Evolutionary conservation across 192 early-diverging fungal genomes (phyloP).

Genomic region (Umbelopsis isabellina): DNA sequence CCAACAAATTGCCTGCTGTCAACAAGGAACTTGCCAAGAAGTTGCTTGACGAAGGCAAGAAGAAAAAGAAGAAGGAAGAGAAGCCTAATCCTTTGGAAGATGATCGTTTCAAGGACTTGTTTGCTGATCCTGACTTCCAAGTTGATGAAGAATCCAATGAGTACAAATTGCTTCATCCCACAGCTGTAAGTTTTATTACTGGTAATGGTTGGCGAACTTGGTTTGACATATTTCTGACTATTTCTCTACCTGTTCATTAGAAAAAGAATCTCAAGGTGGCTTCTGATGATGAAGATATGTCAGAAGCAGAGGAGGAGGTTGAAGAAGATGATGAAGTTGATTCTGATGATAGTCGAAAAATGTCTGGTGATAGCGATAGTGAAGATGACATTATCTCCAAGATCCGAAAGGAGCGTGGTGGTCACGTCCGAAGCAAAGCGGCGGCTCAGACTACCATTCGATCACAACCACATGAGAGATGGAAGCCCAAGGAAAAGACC

Average conservation of each 20-base stretch:
- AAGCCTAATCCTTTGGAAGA: slow-evolving; percentile 71
- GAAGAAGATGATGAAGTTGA: slow-evolving; percentile 31
- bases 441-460: slow-evolving; percentile 23
- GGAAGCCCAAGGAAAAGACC: slow-evolving; percentile 29
- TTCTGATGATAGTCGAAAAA: slow-evolving; percentile 30
- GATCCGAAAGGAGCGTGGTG: slow-evolving; percentile 40
- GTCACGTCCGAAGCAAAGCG: slow-evolving; percentile 26
- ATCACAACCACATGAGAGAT: slow-evolving; percentile 24
- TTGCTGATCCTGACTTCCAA: slow-evolving; percentile 90
- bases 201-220: background rate
- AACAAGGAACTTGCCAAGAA: slow-evolving; percentile 86
- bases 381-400: slow-evolving; percentile 45
- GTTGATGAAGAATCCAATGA: slow-evolving; percentile 83
- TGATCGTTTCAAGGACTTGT: slow-evolving; percentile 84
- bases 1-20: slow-evolving; percentile 88
- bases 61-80: slow-evolving; percentile 42
- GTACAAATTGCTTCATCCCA: slow-evolving; percentile 74
- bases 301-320: slow-evolving; percentile 24
- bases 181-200: slow-evolving; percentile 21
- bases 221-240: background rate
- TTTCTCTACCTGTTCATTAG: background rate
- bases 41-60: slow-evolving; percentile 56
- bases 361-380: slow-evolving; percentile 36
- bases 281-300: slow-evolving; percentile 31
- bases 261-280: slow-evolving; percentile 23